Evolutionary conservation across 306 rosid species (phyloP), one percentile per base, ranked within the genome.

Genomic region (Crotalaria pallida): DNA sequence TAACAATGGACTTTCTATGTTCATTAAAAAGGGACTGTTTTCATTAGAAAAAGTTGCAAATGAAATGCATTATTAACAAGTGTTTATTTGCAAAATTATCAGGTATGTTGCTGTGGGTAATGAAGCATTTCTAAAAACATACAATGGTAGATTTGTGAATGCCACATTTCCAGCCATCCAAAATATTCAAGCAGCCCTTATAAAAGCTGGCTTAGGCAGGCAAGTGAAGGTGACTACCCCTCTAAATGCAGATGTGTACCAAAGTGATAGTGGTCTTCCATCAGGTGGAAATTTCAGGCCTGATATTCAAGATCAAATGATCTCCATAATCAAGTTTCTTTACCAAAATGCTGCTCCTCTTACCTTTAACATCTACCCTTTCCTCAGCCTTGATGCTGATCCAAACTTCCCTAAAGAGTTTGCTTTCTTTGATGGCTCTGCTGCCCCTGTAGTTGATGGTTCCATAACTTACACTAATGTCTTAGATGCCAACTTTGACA

Each of bases 181-280:
- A 73, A 95, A 95, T 81, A 73, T 95, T 40, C 96, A 91, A 85
- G 97, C 97, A 47, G 99, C 99, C 7, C 87, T 95, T 0, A 83
- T 91, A 50, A 95, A 89, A 77, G 96, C 97, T 2, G 96, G 99
- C 0, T 77, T 95, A 59, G 99, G 88, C 0, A 82, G 86, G 9
- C 97, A 95, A 80, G 99, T 95, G 71, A 95, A 87, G 75, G 86
- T 89, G 38, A 91, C 99, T 1, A 75, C 89, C 19, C 97, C 99
- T 7, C 43, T 95, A 48, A 95, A 95, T 53, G 99, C 99, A 10
- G 99, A 91, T 77, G 99, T 95, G 3, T 95, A 91, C 79, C 78
- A 95, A 50, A 83, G 92, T 44, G 88, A 76, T 36, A 81, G 24
- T 45, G 84, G 72, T 45, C 84, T 89, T 40, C 99, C 99, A 17